phyloP scores from a whole-genome alignment of 75 land plant genomes.

The Pinus tabuliformis region DNA sequence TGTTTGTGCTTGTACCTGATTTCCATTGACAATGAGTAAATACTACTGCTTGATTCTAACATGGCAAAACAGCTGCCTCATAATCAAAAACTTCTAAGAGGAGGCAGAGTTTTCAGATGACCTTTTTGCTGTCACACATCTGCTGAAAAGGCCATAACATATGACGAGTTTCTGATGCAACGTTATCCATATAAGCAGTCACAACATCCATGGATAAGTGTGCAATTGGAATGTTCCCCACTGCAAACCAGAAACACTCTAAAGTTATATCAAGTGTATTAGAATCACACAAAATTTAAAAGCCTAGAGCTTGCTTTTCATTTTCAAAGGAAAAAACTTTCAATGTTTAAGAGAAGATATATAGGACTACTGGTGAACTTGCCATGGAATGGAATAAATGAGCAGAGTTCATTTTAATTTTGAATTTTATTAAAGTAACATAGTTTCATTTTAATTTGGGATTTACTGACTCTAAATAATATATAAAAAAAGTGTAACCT shows the following conservation, averaged over 20 bases:
- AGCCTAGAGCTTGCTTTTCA: too few species aligned
- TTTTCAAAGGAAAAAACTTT: too few species aligned
- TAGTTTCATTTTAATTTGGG: too few species aligned
- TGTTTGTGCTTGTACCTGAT: conserved; percentile 28
- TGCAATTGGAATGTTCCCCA: conserved; percentile 29
- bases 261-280: too few species aligned
- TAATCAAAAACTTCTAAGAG: neutral
- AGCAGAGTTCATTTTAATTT: too few species aligned
- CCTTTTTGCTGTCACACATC: conserved; percentile 24
- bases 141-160: conserved; percentile 28
- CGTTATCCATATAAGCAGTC: conserved; percentile 29
- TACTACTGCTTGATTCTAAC: neutral
- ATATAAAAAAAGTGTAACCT: too few species aligned
- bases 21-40: neutral
- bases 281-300: too few species aligned
- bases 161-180: conserved; percentile 19
- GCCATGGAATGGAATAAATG: too few species aligned
- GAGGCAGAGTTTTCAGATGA: neutral
- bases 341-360: too few species aligned
- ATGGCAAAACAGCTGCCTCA: neutral
- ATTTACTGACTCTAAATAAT: too few species aligned
- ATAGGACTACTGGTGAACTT: too few species aligned
- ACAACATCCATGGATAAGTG: conserved; percentile 35
- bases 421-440: too few species aligned
- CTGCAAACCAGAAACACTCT: conserved; percentile 25